These are phyloP conservation scores for Diaporthe vaccinii DNA, from an alignment of 2,329 filamentous ascomycete genomes.

Conservation along the genomic window DNA sequence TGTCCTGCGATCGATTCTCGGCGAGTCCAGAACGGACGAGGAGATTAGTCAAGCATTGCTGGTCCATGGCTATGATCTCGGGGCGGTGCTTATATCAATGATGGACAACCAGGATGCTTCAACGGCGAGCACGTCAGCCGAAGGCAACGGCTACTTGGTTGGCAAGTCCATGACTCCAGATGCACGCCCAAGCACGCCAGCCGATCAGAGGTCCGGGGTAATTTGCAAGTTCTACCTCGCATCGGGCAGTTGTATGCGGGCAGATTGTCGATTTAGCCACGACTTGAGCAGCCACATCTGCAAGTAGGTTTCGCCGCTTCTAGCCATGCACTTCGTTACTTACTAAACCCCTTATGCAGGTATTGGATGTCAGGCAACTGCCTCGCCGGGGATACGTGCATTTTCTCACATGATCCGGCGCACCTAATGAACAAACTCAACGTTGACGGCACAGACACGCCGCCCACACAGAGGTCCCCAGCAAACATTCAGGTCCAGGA, in stretches of 20 bases:
- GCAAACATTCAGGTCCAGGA: slow-evolving; percentile 85
- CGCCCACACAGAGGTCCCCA: slow-evolving; percentile 72
- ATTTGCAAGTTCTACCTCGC: slow-evolving; percentile 98
- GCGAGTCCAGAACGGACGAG: slow-evolving; percentile 89
- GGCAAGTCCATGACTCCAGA: slow-evolving; percentile 90
- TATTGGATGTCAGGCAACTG: slow-evolving; percentile 98
- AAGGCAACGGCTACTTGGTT: slow-evolving; percentile 75
- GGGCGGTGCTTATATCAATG: slow-evolving; percentile 88
- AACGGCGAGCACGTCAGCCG: slow-evolving; percentile 51
- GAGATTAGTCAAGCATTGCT: slow-evolving; percentile 95
- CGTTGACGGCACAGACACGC: slow-evolving; percentile 76
- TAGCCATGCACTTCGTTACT: slow-evolving; percentile 22
- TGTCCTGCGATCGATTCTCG: slow-evolving; percentile 94
- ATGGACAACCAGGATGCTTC: slow-evolving; percentile 76
- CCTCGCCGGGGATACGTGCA: slow-evolving; percentile 91
- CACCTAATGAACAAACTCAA: slow-evolving; percentile 86
- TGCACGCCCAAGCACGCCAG: slow-evolving; percentile 81
- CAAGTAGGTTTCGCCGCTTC: slow-evolving; percentile 81
- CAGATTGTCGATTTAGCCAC: slow-evolving; percentile 97
- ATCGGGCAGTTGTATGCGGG: slow-evolving; percentile 93
- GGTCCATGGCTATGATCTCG: slow-evolving; percentile 91
- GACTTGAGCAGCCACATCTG: slow-evolving; percentile 96
- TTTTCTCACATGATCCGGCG: slow-evolving; percentile 96
- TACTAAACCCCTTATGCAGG: slow-evolving; percentile 57
- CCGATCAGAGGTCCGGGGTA: slow-evolving; percentile 83